Evolutionary conservation across 495 filamentous ascomycete species (phyloP), one percentile per base, ranked within the genome.

Genomic region (Aspergillus carlsbadensis): DNA sequence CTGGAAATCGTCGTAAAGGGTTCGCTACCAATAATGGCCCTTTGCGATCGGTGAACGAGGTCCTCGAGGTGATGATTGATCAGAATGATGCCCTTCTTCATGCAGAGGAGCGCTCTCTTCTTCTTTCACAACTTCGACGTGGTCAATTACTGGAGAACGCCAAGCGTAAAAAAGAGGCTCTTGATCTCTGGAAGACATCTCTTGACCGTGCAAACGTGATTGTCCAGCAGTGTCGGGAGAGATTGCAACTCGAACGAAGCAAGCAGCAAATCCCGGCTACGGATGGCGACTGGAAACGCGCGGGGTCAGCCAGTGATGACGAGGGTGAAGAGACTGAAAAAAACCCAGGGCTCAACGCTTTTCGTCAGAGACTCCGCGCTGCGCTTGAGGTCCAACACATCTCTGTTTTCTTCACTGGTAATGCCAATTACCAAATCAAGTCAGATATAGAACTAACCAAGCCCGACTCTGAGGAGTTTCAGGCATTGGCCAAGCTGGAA

Each of bases 41-140:
- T 7, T 70, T 94, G 46, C 76, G 86, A n/a, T 93, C 91, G 7
- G 86, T 96, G 6, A 79, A 81, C 14, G 87, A 98, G 63, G 91
- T 96, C 2, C 73, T 98, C 20, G 84, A 89, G 37, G 84, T 86
- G 4, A 96, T 98, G 93, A 85, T 96, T 54, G 92, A 96, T 21
- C 81, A 90, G 53, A 89, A 85, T 13, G 86, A 91, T 24, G 70
- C 74, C 17, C 60, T 70, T 3, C 80, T 89, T 17, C 78, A 84
- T 22, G 68, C 80, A 0, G 86, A 94, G 48, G 85, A 96, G 61
- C 81, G 92, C 20, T 65, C 69, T 8, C 70, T 86, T 13, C 74
- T 95, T 0, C 63, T 81, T 1, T 77, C 78, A 10, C 84, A 83
- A 57, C 63, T 95, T 17, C 72, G 78, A 6, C 77, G 83, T 29